Evolutionary conservation across 176 grass and related monocot genomes (phyloP), one percentile per base, ranked within the genome.

Genomic region (Musa itinerans): DNA sequence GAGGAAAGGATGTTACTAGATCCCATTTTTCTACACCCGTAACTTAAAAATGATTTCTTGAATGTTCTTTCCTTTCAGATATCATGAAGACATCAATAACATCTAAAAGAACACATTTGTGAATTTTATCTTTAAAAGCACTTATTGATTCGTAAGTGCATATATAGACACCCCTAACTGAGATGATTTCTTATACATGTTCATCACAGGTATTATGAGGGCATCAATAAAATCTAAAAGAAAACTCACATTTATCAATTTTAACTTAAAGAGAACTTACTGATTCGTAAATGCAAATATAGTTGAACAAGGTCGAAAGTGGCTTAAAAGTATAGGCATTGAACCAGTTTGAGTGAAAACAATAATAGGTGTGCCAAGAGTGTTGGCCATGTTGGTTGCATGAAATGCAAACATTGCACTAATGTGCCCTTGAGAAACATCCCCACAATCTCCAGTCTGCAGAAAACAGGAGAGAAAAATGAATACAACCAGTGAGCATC

Each of bases 281-380:
- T 96, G 82, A 59, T 96, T 92, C 63, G 89, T 92, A 81, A 96
- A 96, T 72, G 92, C 92, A 80, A 90, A 92, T 71, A 96, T 89
- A 21, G 87, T 87, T 75, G 82, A 92, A 2, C 78, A 86, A 26
- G 92, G 92, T 8, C 92, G 89, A 66, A 87, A 96, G 69, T 96
- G 92, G 87, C 92, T 96, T 49, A 96, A 77, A 65, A 92, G 89
- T 49, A 90, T 81, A 78, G 92, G 87, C 92, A 96, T 96, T 62
- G 92, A 96, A 51, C 92, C 89, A 19, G 87, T 92, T 72, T 82
- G 92, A 82, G 92, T 96, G 86, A 96, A 96, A 82, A 96, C 92
- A 81, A 96, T 90, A 53, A 96, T 92, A 21, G 89, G 89, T 21
- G 89, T 92, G 11, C 76, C 11, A 10, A 92, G 92, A 53, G 92